Base-by-base conservation (phyloP, 208 protist species). In the Porcisia hertigi region DNA sequence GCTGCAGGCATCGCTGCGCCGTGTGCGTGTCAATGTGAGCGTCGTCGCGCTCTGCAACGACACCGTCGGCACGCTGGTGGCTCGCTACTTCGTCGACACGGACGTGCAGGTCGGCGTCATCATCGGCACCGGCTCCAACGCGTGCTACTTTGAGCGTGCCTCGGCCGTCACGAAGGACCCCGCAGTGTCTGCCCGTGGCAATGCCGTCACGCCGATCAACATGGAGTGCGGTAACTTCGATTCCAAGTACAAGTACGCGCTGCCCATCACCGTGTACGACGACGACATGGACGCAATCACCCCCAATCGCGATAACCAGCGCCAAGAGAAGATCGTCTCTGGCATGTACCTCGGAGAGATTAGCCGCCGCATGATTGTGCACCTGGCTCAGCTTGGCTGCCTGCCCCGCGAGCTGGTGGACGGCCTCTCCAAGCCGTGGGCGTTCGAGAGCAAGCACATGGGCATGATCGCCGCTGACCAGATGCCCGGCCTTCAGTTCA, bases 161-260 rank as follows among this genome's bases (percentile, higher is more conserved):
- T 79, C 76, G 1, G 75, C 88, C 14, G 92, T 98, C 64, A 89
- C 66, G 49, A 98, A 98, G 86, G 85, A 89, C 67, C 76, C 87
- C 63, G 69, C 66, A 20, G 89, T 92, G 59, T 73, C 75, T 53
- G 80, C 82, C 7, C 86, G 76, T 41, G 90, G 88, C 66, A 81
- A 81, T 43, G 64, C 66, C 34, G 73, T 83, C 47, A 91, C 88
- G 16, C 85, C 94, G 77, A 87, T 96, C 83, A 97, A 98, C 86
- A 97, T 96, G 87, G 95, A 98, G 81, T 97, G 92, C 85, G 95
- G 93, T 60, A 94, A 93, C 84, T 96, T 96, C 75, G 95, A 96
- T 76, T 92, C 88, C 73, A 91, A 89, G 78, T 86, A 92, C 83
- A 87, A 86, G 79, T 86, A 82, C 69, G 73, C 80, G 52, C 90